Percentiles rank a stretch among this genome's conserved stretches.
phyloP scores from a whole-genome alignment of 495 filamentous ascomycete species.

The Xylaria telfairii region DNA sequence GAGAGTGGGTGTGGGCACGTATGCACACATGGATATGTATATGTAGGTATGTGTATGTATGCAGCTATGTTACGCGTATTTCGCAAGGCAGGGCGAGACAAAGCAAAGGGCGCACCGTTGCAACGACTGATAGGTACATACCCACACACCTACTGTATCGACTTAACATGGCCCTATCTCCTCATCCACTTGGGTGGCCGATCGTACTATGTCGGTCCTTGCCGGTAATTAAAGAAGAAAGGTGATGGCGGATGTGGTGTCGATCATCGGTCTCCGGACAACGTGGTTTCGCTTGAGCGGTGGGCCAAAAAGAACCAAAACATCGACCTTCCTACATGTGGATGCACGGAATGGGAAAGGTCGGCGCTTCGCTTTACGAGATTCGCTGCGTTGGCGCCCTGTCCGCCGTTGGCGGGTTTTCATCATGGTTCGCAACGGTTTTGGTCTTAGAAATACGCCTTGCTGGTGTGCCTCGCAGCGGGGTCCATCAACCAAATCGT shows the following conservation, averaged over 20 bases:
- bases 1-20: background rate
- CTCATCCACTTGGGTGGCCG: background rate
- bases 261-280: slow-evolving; percentile 24
- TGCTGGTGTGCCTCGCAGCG: slow-evolving; percentile 13
- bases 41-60: too few species aligned
- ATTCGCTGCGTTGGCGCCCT: slow-evolving; percentile 24
- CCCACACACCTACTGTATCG: background rate
- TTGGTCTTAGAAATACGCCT: slow-evolving; percentile 10
- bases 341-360: slow-evolving; percentile 1
- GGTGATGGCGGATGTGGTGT: slow-evolving; percentile 13
- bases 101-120: background rate
- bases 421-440: slow-evolving; percentile 4
- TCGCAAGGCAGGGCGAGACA: background rate
- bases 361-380: slow-evolving; percentile 5
- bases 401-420: slow-evolving; percentile 3
- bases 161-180: background rate
- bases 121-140: background rate
- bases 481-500: slow-evolving; percentile 4
- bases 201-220: background rate
- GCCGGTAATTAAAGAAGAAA: slow-evolving; percentile 19
- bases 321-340: slow-evolving; percentile 6
- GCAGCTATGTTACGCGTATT: slow-evolving; percentile 2
- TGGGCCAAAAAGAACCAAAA: background rate
- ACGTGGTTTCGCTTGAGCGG: slow-evolving; percentile 13
- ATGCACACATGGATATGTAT: background rate